Evolutionary conservation across 2,329 filamentous ascomycete species (phyloP).

Genomic region (Talaromyces verruculosus): DNA sequence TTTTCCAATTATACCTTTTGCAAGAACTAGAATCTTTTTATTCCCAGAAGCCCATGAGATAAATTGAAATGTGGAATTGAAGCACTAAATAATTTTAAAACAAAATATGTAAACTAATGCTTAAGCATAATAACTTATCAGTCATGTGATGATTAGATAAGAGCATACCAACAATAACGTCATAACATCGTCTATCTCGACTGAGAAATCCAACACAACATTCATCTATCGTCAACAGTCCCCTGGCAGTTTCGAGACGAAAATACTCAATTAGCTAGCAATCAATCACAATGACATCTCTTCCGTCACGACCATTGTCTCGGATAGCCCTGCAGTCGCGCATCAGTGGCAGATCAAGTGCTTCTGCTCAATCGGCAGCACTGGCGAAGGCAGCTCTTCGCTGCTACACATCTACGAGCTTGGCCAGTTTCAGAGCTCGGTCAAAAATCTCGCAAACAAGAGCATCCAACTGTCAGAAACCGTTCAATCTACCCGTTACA

Average conservation of each 20-base stretch:
- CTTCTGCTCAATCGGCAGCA: not conserved
- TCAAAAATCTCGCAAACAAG: not conserved
- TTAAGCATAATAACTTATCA: not conserved
- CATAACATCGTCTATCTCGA: constrained; percentile 11
- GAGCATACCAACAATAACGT: constrained; percentile 5
- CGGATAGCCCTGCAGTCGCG: not conserved
- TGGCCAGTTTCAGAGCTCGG: not conserved
- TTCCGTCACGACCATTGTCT: not conserved
- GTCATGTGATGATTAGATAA: constrained; percentile 24
- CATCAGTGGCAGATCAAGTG: not conserved
- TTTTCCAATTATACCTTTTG: not conserved
- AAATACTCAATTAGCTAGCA: not conserved
- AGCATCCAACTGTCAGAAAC: not conserved
- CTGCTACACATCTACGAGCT: not conserved
- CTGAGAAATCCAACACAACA: constrained; percentile 2
- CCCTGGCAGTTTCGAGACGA: not conserved
- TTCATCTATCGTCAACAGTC: not conserved
- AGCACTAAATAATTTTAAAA: not conserved
- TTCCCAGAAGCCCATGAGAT: too few relatives aligned
- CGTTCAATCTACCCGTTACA: not conserved
- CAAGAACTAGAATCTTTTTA: not conserved
- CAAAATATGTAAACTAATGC: not conserved
- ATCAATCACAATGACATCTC: not conserved
- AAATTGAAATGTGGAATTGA: too few relatives aligned
- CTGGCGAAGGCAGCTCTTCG: not conserved